Evolutionary conservation across 1,284 basidiomycete genomes (phyloP).

Genomic region (Microbotryum lychnidis-dioicae): DNA sequence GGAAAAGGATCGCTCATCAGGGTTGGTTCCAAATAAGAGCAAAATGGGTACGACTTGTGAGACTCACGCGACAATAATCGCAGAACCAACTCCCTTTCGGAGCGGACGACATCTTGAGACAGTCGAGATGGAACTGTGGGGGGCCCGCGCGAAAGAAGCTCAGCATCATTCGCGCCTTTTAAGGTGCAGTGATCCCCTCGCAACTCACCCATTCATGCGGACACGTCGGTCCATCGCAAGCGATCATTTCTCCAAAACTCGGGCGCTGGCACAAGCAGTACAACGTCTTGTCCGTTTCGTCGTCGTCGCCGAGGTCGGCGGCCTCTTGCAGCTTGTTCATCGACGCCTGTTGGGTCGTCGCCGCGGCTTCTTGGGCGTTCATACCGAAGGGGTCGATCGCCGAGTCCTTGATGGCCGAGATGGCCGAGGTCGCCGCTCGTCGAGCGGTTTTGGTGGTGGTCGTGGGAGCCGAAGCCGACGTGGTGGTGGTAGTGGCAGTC

Average conservation of each 20-base stretch:
- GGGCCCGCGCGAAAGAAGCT: not conserved
- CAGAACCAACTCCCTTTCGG: slow-evolving; percentile 78
- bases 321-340: not conserved
- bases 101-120: slow-evolving; percentile 61
- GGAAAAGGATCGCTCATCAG: no score
- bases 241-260: slow-evolving; percentile 95
- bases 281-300: slow-evolving; percentile 56
- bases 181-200: no score
- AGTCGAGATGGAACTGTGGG: slow-evolving; percentile 73
- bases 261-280: slow-evolving; percentile 85
- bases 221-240: slow-evolving; percentile 82
- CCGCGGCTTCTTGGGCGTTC: not conserved
- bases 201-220: slow-evolving; percentile 81
- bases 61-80: slow-evolving; percentile 48
- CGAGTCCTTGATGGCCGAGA: not conserved
- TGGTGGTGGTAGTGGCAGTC: no score
- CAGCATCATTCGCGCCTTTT: not conserved
- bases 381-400: not conserved
- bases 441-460: not conserved
- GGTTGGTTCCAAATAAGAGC: no score
- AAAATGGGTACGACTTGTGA: no score
- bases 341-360: not conserved
- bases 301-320: slow-evolving; percentile 40
- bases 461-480: not conserved
- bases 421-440: not conserved